Conservation (phyloP, 352 stramenopile species). For the Phytophthora podocarpi region DNA sequence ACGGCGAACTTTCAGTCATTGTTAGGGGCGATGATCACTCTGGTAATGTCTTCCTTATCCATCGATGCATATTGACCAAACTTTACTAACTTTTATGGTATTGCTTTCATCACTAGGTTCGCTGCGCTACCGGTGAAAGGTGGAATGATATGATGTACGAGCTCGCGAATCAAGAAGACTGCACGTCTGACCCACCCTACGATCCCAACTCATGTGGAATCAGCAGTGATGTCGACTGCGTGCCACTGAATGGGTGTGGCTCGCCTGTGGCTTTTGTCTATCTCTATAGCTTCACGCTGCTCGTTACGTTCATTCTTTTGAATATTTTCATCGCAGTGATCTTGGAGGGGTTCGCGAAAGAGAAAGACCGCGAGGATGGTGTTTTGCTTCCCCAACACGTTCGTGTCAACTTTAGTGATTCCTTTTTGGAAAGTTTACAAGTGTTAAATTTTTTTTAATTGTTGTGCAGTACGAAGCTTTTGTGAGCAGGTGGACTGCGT, state of each 20-base stretch:
- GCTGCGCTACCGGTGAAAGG: conserved; percentile 91
- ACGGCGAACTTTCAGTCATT: conserved; percentile 91
- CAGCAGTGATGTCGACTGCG: conserved; percentile 49
- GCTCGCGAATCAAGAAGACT: conserved; percentile 60
- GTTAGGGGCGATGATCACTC: conserved; percentile 64
- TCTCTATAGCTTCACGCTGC: conserved; percentile 89
- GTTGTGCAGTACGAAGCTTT: conserved; percentile 78
- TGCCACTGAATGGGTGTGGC: conserved; percentile 73
- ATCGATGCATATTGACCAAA: no score
- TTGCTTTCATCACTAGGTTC: conserved; percentile 78
- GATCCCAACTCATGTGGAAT: conserved; percentile 68
- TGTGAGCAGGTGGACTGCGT: conserved; percentile 67
- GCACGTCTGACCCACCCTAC: conserved; percentile 48
- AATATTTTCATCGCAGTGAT: conserved; percentile 95
- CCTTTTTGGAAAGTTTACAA: no score
- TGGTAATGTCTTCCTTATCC: conserved; percentile 32
- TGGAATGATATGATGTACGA: conserved; percentile 94
- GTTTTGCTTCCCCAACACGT: conserved; percentile 64
- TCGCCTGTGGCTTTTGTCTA: conserved; percentile 71
- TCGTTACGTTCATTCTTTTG: conserved; percentile 89
- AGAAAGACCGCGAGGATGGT: conserved; percentile 67
- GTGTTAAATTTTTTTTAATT: no score
- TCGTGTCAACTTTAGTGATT: conserved; percentile 21
- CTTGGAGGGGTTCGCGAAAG: conserved; percentile 88
- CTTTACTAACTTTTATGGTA: neutral